A percentile compares a stretch with the other conserved stretches of the same genome.
Evolutionary conservation across 2,329 filamentous ascomycete genomes (phyloP).

Genomic region (Dactylonectria estremocensis): DNA sequence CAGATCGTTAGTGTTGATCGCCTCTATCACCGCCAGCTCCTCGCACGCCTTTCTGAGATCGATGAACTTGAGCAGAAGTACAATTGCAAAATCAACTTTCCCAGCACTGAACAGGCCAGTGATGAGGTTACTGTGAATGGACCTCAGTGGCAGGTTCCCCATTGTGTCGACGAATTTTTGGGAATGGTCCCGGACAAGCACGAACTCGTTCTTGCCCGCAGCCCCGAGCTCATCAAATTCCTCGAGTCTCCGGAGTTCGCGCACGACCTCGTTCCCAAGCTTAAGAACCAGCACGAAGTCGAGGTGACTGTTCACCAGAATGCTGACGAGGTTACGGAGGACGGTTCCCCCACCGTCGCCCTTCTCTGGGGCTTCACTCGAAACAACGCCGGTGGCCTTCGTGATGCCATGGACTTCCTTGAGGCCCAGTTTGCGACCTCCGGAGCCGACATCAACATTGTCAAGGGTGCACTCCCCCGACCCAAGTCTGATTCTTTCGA

Average conservation of each 20-base stretch:
- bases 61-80: slow-evolving; percentile 98
- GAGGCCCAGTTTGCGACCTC: slow-evolving; percentile 88
- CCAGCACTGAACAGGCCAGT: slow-evolving; percentile 96
- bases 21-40: slow-evolving; percentile 93
- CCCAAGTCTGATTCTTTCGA: slow-evolving; percentile 99
- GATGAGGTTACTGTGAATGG: slow-evolving; percentile 96
- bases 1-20: slow-evolving; percentile 95
- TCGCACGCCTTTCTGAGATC: slow-evolving; percentile 89
- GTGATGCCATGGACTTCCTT: slow-evolving; percentile 96
- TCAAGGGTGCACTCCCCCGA: slow-evolving; percentile 96
- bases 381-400: slow-evolving; percentile 95
- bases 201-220: slow-evolving; percentile 87
- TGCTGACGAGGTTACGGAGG: slow-evolving; percentile 70
- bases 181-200: slow-evolving; percentile 98
- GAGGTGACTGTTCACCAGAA: slow-evolving; percentile 83
- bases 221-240: slow-evolving; percentile 82
- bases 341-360: slow-evolving; percentile 71
- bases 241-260: slow-evolving; percentile 87
- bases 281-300: slow-evolving; percentile 93
- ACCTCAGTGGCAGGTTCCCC: slow-evolving; percentile 97
- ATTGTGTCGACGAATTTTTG: slow-evolving; percentile 95
- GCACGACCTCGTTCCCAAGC: slow-evolving; percentile 83
- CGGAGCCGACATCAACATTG: slow-evolving; percentile 87
- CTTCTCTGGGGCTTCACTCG: slow-evolving; percentile 89
- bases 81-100: slow-evolving; percentile 99